Percentiles rank a stretch among this genome's conserved stretches.
Evolutionary conservation across 306 rosid genomes (phyloP).

Genomic region (Medicago truncatula): MtrunA17r5.0-ANR NC_053043.1:39005501-39006000

Average conservation of each 20-base stretch:
- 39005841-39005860: not conserved
- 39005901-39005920: not conserved
- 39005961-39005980: constrained; percentile 12
- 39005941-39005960: not conserved
- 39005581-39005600: constrained; percentile 38
- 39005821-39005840: not conserved
- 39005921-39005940: not conserved
- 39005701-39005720: constrained; percentile 6
- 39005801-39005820: constrained; percentile 37
- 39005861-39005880: constrained; percentile 20
- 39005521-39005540: not conserved
- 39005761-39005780: not conserved
- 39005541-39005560: constrained; percentile 32
- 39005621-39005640: constrained; percentile 39
- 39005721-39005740: not conserved
- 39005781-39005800: constrained; percentile 24
- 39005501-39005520: not conserved
- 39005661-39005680: constrained; percentile 20
- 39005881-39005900: not conserved
- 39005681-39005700: not conserved
- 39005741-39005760: constrained; percentile 27
- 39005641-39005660: constrained; percentile 36
- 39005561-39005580: not conserved
- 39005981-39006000: not conserved
- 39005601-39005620: constrained; percentile 24